Evolutionary conservation across 2,329 filamentous ascomycete genomes (phyloP).

Genomic region (Pezicula carpinea): DNA sequence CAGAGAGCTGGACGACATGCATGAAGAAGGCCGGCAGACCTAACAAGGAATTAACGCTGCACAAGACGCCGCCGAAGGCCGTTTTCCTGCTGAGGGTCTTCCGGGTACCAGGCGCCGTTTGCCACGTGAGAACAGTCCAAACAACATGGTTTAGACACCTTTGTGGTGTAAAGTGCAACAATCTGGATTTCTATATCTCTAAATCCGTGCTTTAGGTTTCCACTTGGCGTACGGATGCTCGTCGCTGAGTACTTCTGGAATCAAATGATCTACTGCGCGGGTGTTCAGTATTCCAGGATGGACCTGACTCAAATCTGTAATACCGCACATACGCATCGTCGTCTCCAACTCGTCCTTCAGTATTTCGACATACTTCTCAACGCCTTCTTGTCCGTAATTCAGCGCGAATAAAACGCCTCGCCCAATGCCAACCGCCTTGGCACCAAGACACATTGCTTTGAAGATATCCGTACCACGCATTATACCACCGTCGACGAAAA

Average conservation of each 20-base stretch:
- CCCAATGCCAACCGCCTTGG: conserved; percentile 58
- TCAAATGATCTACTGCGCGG: conserved; percentile 41
- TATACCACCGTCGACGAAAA: conserved; percentile 62
- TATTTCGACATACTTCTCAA: conserved; percentile 47
- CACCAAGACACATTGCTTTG: conserved; percentile 62
- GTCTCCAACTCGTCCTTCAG: conserved; percentile 58
- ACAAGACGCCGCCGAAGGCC: no score
- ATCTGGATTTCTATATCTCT: conserved; percentile 1
- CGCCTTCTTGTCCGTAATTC: conserved; percentile 56
- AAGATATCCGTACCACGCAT: conserved; percentile 62
- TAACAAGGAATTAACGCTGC: no score
- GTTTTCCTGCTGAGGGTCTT: no score
- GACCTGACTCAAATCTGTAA: conserved; percentile 55
- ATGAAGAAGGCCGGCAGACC: no score
- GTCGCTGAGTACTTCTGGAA: conserved; percentile 31
- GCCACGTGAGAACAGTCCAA: no score
- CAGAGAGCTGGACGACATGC: no score
- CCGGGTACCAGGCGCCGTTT: no score
- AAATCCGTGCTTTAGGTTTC: conserved; percentile 27
- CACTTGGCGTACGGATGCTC: conserved; percentile 41
- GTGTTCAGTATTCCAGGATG: conserved; percentile 59
- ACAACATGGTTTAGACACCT: no score
- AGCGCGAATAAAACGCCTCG: conserved; percentile 55
- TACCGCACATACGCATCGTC: conserved; percentile 61
- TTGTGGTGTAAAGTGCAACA: no score